Percentiles rank a stretch among this genome's conserved stretches.
Evolutionary conservation across 768 basidiomycete species (phyloP).

Genomic region (Boletales sp.): DNA sequence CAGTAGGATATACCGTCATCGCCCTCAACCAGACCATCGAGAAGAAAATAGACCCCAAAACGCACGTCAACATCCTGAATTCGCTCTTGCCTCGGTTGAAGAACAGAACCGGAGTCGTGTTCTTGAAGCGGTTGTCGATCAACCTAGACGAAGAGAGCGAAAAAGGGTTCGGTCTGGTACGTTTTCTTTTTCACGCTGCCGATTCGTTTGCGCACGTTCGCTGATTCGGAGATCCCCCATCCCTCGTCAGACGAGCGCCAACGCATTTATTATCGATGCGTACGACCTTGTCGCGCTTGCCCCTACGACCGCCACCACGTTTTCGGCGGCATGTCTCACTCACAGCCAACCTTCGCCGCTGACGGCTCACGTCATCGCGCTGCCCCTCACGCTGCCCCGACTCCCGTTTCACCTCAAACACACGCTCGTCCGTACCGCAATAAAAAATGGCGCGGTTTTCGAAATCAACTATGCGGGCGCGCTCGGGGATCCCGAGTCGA

Average conservation of each 20-base stretch:
- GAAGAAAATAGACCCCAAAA: constrained; percentile 68
- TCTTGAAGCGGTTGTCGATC: constrained; percentile 76
- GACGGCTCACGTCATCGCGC: constrained; percentile 76
- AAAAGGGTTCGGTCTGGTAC: constrained; percentile 78
- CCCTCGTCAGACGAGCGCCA: constrained; percentile 62
- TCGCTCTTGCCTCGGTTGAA: constrained; percentile 57
- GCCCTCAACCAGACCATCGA: constrained; percentile 72
- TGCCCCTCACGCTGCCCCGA: constrained; percentile 75
- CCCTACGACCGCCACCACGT: constrained; percentile 68
- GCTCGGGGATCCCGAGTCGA: constrained; percentile 53
- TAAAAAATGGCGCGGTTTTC: constrained; percentile 80
- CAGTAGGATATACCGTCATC: constrained; percentile 86
- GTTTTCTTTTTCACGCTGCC: constrained; percentile 12
- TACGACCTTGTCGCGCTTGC: constrained; percentile 79
- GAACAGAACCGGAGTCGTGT: constrained; percentile 55
- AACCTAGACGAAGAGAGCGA: constrained; percentile 81
- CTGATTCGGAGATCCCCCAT: background rate
- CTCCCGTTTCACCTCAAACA: constrained; percentile 81
- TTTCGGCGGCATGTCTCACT: constrained; percentile 77
- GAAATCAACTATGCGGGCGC: constrained; percentile 79
- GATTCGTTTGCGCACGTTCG: background rate
- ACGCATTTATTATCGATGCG: constrained; percentile 51
- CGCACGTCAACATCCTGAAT: constrained; percentile 63
- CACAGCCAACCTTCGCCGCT: constrained; percentile 72
- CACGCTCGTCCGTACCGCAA: constrained; percentile 74